Conservation (phyloP, 1,139 yeast genomes). For the Kluyveromyces sp. region DNA sequence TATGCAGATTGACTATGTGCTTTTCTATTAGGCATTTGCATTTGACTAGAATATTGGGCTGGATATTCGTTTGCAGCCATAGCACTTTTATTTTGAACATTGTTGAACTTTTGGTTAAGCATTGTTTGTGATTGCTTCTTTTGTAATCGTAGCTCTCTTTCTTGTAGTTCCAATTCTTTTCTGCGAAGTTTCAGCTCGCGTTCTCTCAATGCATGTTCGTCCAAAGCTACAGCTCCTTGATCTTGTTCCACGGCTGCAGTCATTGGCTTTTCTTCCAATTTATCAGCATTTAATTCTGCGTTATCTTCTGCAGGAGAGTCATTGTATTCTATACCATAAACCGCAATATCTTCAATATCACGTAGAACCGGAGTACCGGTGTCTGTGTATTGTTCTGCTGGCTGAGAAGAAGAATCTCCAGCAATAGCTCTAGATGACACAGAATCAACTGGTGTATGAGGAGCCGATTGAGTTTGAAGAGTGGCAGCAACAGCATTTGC, state of each 20-base stretch:
- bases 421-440: too few relatives aligned
- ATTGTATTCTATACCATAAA: conserved; percentile 25
- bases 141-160: conserved; percentile 35
- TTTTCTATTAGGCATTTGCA: conserved; percentile 13
- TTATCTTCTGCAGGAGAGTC: conserved; percentile 19
- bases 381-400: conserved; percentile 12
- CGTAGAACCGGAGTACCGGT: conserved; percentile 28
- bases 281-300: background rate
- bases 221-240: background rate
- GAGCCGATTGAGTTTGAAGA: background rate
- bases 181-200: conserved; percentile 38
- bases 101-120: conserved; percentile 2
- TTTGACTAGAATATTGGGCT: conserved; percentile 7
- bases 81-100: background rate
- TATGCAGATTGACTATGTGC: conserved; percentile 12
- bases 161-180: conserved; percentile 39
- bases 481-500: background rate
- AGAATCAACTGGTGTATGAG: background rate
- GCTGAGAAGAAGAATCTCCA: background rate
- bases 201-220: conserved; percentile 18
- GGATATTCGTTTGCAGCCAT: conserved; percentile 11
- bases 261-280: background rate
- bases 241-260: background rate
- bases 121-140: conserved; percentile 16
- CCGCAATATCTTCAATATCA: conserved; percentile 28